Evolutionary conservation across 495 filamentous ascomycete species (phyloP).

Genomic region (Xylaria flabelliformis): DNA sequence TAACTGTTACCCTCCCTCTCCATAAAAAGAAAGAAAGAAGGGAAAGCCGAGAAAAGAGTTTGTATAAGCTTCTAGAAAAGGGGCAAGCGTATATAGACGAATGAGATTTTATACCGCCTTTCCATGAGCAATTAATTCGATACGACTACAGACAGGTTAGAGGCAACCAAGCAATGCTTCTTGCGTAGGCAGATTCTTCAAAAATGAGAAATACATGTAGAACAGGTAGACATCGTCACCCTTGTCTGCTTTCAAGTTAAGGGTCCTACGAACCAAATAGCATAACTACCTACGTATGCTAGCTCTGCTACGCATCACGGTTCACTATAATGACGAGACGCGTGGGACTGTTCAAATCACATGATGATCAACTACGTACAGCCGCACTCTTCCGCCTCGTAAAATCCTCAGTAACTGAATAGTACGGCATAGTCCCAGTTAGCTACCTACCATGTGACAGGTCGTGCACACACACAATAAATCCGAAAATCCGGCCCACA

Average conservation of each 20-base stretch:
- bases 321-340: too few relatives aligned
- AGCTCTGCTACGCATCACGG: too few relatives aligned
- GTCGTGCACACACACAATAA: not conserved
- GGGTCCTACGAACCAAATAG: not conserved
- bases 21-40: not conserved
- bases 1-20: slow-evolving; percentile 8
- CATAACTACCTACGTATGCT: not conserved
- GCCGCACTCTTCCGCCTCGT: not conserved
- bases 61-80: not conserved
- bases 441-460: not conserved
- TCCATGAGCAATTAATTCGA: not conserved
- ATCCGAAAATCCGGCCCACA: not conserved
- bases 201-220: not conserved
- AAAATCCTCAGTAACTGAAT: not conserved
- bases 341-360: not conserved
- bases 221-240: not conserved
- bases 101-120: slow-evolving; percentile 10
- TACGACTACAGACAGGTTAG: not conserved
- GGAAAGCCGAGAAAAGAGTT: not conserved
- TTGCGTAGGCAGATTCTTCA: not conserved
- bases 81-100: not conserved
- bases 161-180: not conserved
- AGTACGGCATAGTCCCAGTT: not conserved
- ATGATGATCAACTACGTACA: not conserved
- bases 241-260: not conserved